Evolutionary conservation across 176 grass and related monocot species (phyloP).

Genomic region (Ananas comosus): DNA sequence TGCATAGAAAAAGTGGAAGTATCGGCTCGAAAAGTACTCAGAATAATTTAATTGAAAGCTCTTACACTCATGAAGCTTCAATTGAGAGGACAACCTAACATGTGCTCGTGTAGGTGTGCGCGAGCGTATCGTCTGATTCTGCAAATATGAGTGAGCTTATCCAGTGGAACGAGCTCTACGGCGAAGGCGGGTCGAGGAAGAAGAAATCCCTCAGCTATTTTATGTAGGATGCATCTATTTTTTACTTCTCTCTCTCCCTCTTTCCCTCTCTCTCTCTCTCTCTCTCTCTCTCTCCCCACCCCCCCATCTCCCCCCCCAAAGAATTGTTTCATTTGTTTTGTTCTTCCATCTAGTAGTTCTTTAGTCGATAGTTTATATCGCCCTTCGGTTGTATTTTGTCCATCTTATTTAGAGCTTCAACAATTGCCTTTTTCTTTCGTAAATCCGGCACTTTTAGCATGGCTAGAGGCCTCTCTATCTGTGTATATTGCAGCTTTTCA

Average conservation of each 20-base stretch:
- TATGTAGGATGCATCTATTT: constrained; percentile 52
- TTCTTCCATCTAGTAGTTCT: neutral
- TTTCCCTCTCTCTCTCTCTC: neutral
- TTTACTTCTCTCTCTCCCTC: neutral
- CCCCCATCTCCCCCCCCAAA: neutral
- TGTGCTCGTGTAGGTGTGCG: constrained; percentile 54
- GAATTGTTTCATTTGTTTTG: neutral
- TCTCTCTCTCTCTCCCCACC: neutral
- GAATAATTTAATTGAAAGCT: too few relatives aligned
- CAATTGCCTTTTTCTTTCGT: neutral
- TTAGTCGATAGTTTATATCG: neutral
- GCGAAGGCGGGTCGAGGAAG: constrained; percentile 94
- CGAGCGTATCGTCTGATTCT: constrained; percentile 93
- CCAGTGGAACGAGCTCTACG: constrained; percentile 97
- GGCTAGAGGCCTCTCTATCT: neutral
- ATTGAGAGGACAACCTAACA: neutral
- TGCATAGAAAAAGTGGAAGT: too few relatives aligned
- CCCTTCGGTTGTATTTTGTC: neutral
- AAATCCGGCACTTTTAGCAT: neutral
- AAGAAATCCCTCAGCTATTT: constrained; percentile 96
- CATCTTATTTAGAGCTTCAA: neutral
- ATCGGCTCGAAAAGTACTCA: too few relatives aligned
- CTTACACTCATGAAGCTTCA: too few relatives aligned
- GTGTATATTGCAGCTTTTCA: neutral
- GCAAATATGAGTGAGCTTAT: constrained; percentile 85